A percentile compares a stretch with the other conserved stretches of the same genome.
phyloP scores from a whole-genome alignment of 78 protist genomes.

The Planoprotostelium fungivorum region DNA sequence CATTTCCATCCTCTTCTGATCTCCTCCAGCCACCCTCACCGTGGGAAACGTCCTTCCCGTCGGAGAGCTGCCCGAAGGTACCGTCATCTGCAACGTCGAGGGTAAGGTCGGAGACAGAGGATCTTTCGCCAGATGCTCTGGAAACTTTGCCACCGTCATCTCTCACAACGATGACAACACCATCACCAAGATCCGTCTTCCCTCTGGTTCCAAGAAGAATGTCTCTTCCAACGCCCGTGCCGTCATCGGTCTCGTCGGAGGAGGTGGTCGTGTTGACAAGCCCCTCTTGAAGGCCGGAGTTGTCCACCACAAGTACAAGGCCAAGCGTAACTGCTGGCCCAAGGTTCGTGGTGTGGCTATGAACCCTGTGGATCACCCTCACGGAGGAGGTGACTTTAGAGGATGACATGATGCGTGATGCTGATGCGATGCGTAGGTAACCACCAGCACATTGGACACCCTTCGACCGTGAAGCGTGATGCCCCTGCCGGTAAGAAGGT shows the following conservation, averaged over 20 bases:
- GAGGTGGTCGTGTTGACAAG: slow-evolving; percentile 99
- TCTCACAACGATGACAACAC: slow-evolving; percentile 91
- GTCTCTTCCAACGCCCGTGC: slow-evolving; percentile 89
- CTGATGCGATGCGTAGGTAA: slow-evolving; percentile 98
- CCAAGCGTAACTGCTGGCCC: slow-evolving; percentile 99
- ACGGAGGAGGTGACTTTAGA: slow-evolving; percentile 34
- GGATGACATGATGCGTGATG: background rate
- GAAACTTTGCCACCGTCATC: slow-evolving; percentile 95
- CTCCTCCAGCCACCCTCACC: slow-evolving; percentile 70
- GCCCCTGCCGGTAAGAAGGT: slow-evolving; percentile 97
- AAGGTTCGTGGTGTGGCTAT: slow-evolving; percentile 97
- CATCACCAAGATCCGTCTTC: slow-evolving; percentile 93
- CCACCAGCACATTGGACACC: slow-evolving; percentile 99
- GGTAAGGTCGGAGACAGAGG: slow-evolving; percentile 94
- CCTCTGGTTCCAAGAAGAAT: slow-evolving; percentile 96
- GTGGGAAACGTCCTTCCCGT: slow-evolving; percentile 98
- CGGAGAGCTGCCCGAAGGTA: slow-evolving; percentile 95
- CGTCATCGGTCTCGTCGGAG: slow-evolving; percentile 97
- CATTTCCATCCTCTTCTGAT: background rate
- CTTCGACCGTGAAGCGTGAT: slow-evolving; percentile 89
- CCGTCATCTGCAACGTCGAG: slow-evolving; percentile 98
- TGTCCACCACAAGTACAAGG: slow-evolving; percentile 94
- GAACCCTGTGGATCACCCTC: slow-evolving; percentile 92
- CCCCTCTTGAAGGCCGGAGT: slow-evolving; percentile 99
- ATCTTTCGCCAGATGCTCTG: slow-evolving; percentile 91